These are phyloP conservation scores for Penicillium egyptiacum DNA, from an alignment of 495 filamentous ascomycete genomes.

Conservation along the genomic window DNA sequence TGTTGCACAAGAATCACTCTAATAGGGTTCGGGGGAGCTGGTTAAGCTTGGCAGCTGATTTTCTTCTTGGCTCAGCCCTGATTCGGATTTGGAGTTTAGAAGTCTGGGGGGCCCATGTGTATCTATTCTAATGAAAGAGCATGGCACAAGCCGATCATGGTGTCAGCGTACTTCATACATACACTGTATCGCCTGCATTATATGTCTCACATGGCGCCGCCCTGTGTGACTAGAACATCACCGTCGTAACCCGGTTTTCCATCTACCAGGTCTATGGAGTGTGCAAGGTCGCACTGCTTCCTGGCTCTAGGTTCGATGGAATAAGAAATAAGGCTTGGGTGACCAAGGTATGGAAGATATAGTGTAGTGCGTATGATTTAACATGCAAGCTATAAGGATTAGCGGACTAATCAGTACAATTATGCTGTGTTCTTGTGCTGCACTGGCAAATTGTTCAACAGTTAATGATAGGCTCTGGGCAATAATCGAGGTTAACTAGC, in stretches of 20 bases:
- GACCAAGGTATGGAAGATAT: neutral
- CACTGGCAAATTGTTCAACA: slow-evolving; percentile 3
- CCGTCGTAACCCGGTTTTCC: slow-evolving; percentile 19
- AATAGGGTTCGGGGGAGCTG: slow-evolving; percentile 29
- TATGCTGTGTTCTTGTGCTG: slow-evolving; percentile 6
- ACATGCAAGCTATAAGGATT: slow-evolving; percentile 2
- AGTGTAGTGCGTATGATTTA: neutral
- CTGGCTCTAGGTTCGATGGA: neutral
- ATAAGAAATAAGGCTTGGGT: slow-evolving; percentile 3
- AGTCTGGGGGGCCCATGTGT: slow-evolving; percentile 11
- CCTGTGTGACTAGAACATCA: slow-evolving; percentile 20
- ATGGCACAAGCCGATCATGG: neutral
- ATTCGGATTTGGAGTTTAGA: slow-evolving; percentile 6
- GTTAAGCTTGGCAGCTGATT: slow-evolving; percentile 27
- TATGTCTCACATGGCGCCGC: slow-evolving; percentile 38
- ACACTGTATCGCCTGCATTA: slow-evolving; percentile 26
- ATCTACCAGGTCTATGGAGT: slow-evolving; percentile 25
- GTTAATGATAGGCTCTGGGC: slow-evolving; percentile 9
- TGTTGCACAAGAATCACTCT: slow-evolving; percentile 20
- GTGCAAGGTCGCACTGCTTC: slow-evolving; percentile 18
- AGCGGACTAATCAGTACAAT: neutral
- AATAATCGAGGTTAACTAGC: slow-evolving; percentile 10
- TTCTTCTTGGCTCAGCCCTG: slow-evolving; percentile 21
- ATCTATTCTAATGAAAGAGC: neutral
- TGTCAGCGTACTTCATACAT: slow-evolving; percentile 7